Base-by-base conservation (phyloP, 2,329 filamentous ascomycete species). In the Aschersonia sp. region DNA sequence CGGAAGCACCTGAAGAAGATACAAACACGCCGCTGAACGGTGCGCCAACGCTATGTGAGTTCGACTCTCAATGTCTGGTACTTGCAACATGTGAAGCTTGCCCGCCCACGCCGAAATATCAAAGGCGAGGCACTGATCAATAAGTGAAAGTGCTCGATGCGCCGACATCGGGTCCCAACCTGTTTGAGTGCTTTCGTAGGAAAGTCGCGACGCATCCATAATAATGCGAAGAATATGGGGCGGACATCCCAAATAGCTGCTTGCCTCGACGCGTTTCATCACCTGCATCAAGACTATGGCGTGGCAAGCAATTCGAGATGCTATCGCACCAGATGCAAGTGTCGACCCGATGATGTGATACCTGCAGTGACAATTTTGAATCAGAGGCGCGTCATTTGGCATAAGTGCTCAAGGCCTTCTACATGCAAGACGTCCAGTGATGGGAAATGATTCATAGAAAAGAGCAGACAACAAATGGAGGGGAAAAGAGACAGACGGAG, bases 11-110 rank as follows among this genome's bases (percentile, higher is more conserved):
- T 71, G 64, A 3, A 73, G 56, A 42, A 73, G 68, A 55, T 72
- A 73, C 6, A 73, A 54, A 50, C 68, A 72, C 3, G 66, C 68
- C 4, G 69, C 68, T 1, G 69, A 69, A 42, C 69, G 66, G 52
- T 72, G 70, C 5, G 69, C 68, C 1, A 63, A 67, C 1, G 69
- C 70, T 8, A 72, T 63, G 47, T 68, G 65, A 3, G 65, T 61
- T 30, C 70, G 65, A 40, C 67, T 61, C 41, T 70, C 65, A 5
- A 67, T 58, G 44, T 70, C 67, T 14, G 62, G 59, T 9, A 64
- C 55, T 14, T 63, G 56, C 7, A 59, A 56, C n/a, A 56, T 55
- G 39, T 62, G 64, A 11, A 73, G 59, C 42, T 60, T 59, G 4
- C 57, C 53, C 4, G 68, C 69, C 71, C 69, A 72, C 1, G 51